Evolutionary conservation across 2,329 filamentous ascomycete species (phyloP), one percentile per base, ranked within the genome.

Genomic region (Septoria petroselini): DNA sequence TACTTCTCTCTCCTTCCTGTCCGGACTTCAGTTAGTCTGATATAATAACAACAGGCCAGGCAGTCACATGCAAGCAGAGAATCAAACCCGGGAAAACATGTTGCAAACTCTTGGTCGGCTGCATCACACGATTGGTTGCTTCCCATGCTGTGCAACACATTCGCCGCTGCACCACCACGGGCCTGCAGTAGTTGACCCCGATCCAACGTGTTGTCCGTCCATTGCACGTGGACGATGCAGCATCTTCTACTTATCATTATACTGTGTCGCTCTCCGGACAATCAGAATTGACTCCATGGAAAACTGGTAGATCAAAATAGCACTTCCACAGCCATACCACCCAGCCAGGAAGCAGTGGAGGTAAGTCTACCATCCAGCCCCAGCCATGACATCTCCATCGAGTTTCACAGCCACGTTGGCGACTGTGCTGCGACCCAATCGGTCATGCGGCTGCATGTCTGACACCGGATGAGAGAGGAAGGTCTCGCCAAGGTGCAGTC

Each of bases 361-460:
- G n/a, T n/a, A n/a, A n/a, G n/a, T n/a, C n/a, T n/a, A n/a, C n/a
- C n/a, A n/a, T n/a, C n/a, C n/a, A n/a, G n/a, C n/a, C n/a, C n/a
- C n/a, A n/a, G n/a, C 21, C 25, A 5, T 33, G 37, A 19, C 18
- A 29, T 38, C n/a, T 15, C n/a, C 11, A 37, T 37, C 4, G n/a
- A 37, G n/a, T 17, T n/a, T 17, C 33, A 37, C 33, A 15, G 33
- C 33, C 33, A 37, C 33, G 33, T 14, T 37, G 33, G 17, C 33
- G 8, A 18, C 8, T 37, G 17, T 14, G 17, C 8, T 3, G 18
- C 14, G 33, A 37, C 41, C 19, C 41, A 7, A 25, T 41, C 29
- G 3, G 34, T 48, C 49, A 52, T 42, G 49, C 43, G 49, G 38
- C 49, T 43, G 14, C 23, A 37, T 37, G 25, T 48, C 39, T 48